Evolutionary conservation across 2,329 filamentous ascomycete species (phyloP).

Genomic region (Diaporthe batatas): DNA sequence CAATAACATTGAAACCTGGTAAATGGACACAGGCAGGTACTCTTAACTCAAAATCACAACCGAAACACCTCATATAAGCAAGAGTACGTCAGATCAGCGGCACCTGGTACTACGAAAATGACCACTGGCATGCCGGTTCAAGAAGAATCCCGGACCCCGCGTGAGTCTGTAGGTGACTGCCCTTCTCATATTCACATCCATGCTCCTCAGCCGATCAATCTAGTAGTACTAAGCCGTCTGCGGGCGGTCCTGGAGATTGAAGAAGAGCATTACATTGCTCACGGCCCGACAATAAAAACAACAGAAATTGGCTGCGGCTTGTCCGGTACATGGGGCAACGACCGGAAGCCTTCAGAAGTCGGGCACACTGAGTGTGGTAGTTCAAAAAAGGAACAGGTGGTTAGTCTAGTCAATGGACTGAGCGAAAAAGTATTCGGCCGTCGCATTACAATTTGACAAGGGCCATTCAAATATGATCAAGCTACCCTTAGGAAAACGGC

Average conservation of each 20-base stretch:
- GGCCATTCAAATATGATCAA: too few species aligned
- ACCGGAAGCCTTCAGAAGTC: too few species aligned
- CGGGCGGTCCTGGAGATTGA: neutral
- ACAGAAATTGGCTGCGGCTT: neutral
- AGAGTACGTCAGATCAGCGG: accelerated
- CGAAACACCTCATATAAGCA: neutral
- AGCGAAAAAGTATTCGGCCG: too few species aligned
- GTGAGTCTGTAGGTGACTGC: neutral
- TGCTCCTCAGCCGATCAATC: neutral
- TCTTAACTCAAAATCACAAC: neutral
- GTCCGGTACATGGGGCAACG: too few species aligned
- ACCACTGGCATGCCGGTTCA: neutral
- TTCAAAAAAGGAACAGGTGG: too few species aligned
- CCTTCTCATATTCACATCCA: neutral
- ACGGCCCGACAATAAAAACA: neutral
- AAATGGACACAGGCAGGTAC: neutral
- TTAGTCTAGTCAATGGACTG: too few species aligned
- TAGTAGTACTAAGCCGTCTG: neutral
- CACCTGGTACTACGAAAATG: too few species aligned
- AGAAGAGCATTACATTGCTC: accelerated
- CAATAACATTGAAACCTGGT: neutral
- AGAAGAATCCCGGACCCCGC: neutral
- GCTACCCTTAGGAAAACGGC: neutral
- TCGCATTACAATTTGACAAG: too few species aligned
- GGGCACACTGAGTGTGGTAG: too few species aligned